Percentiles rank a stretch among this genome's conserved stretches.
Evolutionary conservation across 2,329 filamentous ascomycete species (phyloP).

Genomic region (Cytospora piceae): DNA sequence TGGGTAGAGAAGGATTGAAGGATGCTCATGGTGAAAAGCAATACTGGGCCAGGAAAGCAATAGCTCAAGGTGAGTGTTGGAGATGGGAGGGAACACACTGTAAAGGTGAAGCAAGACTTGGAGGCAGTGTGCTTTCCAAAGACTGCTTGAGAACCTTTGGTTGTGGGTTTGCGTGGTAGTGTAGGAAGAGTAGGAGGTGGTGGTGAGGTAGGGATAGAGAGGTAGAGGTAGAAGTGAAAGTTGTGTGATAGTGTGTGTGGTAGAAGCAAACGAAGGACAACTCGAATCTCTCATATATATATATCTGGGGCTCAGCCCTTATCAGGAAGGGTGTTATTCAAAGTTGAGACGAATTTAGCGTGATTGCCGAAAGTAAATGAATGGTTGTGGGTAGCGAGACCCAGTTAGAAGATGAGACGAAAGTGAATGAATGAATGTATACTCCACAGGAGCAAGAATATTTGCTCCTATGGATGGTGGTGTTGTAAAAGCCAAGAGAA

Average conservation of each 20-base stretch:
- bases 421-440: background rate
- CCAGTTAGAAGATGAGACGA: background rate
- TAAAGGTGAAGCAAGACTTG: background rate
- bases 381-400: background rate
- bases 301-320: background rate
- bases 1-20: background rate
- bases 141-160: background rate
- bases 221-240: background rate
- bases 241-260: background rate
- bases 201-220: no score
- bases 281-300: background rate
- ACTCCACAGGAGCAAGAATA: conserved; percentile 9
- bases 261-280: background rate
- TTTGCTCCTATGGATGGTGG: conserved; percentile 4
- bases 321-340: background rate
- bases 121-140: background rate
- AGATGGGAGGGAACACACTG: background rate
- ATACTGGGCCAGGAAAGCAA: background rate
- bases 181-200: no score
- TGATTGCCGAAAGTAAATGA: background rate
- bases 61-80: background rate
- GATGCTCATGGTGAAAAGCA: background rate
- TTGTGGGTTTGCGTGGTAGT: background rate
- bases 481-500: background rate
- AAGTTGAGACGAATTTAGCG: background rate